Conservation (phyloP, 305 asterid genomes). For the Fraxinus baroniana region DNA sequence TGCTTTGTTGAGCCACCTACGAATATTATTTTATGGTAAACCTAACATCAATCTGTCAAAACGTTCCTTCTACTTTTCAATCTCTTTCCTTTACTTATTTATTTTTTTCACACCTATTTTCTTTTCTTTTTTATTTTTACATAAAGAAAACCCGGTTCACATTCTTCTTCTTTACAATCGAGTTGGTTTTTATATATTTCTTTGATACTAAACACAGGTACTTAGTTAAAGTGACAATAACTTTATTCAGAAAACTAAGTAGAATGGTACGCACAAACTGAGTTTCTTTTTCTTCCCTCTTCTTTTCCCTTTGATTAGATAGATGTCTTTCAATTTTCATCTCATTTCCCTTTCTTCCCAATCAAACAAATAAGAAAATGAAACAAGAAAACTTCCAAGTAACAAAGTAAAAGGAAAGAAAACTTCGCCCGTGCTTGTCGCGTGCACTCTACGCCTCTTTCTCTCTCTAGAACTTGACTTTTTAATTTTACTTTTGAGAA, state of each 20-base stretch:
- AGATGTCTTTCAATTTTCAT: slow-evolving; percentile 8
- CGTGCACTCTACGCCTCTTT: slow-evolving; percentile 28
- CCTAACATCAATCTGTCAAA: slow-evolving; percentile 19
- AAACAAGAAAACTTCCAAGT: slow-evolving; percentile 7
- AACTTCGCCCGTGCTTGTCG: slow-evolving; percentile 52
- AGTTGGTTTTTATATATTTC: not conserved
- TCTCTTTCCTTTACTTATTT: not conserved
- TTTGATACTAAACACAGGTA: not conserved
- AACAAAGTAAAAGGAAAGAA: not conserved
- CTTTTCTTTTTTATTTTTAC: too few species aligned
- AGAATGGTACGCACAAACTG: too few species aligned
- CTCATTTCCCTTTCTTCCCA: not conserved
- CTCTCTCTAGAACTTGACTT: not conserved
- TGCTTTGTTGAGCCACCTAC: slow-evolving; percentile 27
- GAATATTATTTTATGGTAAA: slow-evolving; percentile 22
- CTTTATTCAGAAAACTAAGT: too few species aligned
- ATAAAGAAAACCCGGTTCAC: not conserved
- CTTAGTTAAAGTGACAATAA: not conserved
- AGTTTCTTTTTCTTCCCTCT: not conserved
- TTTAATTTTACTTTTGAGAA: not conserved
- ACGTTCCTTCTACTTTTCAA: not conserved
- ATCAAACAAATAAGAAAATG: slow-evolving; percentile 9
- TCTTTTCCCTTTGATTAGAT: slow-evolving; percentile 24
- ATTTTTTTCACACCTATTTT: too few species aligned
- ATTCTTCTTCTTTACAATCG: not conserved